phyloP scores from a whole-genome alignment of 805 yeast species.

The Metschnikowia reukaufii region DNA sequence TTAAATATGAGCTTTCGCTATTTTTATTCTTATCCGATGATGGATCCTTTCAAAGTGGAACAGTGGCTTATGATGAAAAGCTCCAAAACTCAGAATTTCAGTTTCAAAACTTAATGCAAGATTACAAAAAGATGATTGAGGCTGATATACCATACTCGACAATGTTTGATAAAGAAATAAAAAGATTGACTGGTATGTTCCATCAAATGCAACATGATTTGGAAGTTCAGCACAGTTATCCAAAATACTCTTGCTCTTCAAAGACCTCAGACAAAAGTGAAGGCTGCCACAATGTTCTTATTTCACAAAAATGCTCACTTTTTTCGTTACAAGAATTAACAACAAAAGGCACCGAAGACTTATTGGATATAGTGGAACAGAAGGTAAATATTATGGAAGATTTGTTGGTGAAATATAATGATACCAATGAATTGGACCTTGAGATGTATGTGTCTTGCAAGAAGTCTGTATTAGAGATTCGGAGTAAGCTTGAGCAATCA shows the following conservation, averaged over 20 bases:
- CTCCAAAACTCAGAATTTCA: not conserved
- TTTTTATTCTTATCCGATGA: not conserved
- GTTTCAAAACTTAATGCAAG: not conserved
- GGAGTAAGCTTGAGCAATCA: no score
- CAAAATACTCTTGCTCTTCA: not conserved
- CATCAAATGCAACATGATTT: not conserved
- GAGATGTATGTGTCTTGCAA: no score
- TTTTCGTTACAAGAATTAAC: no score
- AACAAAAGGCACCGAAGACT: no score
- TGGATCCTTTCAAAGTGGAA: not conserved
- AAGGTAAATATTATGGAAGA: no score
- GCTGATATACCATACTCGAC: not conserved
- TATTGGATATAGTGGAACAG: no score
- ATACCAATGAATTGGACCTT: no score
- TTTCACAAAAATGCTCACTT: no score
- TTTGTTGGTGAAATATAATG: no score
- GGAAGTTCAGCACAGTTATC: not conserved
- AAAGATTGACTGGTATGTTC: not conserved
- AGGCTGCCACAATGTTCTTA: no score
- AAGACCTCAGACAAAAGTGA: not conserved
- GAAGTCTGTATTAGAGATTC: no score
- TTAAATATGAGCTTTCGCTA: not conserved
- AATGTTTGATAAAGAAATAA: not conserved
- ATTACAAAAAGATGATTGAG: not conserved
- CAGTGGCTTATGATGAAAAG: not conserved